Evolutionary conservation across 1,284 basidiomycete species (phyloP), one percentile per base, ranked within the genome.

Genomic region (Puccinia brachypodii): DNA sequence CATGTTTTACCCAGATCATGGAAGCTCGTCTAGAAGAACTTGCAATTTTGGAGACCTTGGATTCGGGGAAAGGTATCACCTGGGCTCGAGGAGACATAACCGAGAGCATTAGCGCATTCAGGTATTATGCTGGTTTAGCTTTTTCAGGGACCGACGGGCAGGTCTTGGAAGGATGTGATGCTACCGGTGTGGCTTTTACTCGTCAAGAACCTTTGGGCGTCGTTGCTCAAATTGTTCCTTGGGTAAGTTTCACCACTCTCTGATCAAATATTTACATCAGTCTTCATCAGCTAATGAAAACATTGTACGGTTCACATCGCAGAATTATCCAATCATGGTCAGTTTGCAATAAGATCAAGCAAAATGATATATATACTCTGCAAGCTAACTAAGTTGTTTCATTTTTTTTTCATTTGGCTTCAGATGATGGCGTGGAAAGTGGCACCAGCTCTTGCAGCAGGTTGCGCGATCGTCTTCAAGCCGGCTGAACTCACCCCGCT

Each of bases 161-260:
- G 83, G 84, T 84, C 64, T 85, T 87, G 66, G 86, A 87, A 82
- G 83, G 85, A 60, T 83, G 84, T 83, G 84, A 84, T 77, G 81
- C 83, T 76, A 76, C 77, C 64, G 85, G 85, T 76, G 83, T 85
- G 81, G 83, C 84, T 83, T 85, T 85, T 83, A 85, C 85, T 31
- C 74, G 74, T 75, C 78, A 83, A 66, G 86, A 87, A 83, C 87
- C 87, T 53, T 85, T 87, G 79, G 86, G 86, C 50, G 87, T 87
- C 22, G 85, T 78, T 56, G 80, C 80, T 56, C 80, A 82, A 68
- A 82, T 82, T 25, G 64, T 82, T 19, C 72, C 80, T 16, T 82
- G 80, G 80, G 80, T 82, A 47, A 69, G 47, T 53, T 38, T 3
- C 0, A n/a, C 36, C 44, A 53, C 38, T 68, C 38, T 13, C 31